phyloP scores from a whole-genome alignment of 2,329 filamentous ascomycete genomes.

The Fusarium torulosum region DNA sequence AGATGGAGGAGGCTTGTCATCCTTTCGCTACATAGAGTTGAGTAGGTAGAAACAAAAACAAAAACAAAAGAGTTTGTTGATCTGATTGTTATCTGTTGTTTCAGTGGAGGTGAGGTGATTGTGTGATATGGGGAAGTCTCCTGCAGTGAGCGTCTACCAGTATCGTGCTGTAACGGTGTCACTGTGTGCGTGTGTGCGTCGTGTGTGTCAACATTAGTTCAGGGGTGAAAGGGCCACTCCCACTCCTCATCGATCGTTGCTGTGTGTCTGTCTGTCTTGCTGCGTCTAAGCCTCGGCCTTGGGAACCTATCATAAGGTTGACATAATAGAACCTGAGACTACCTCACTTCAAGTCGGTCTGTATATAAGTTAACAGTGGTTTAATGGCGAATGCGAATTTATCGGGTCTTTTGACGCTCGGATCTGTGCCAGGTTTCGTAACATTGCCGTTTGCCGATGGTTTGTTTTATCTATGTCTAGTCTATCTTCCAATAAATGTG shows the following conservation, averaged over 20 bases:
- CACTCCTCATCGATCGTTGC: conserved; percentile 9
- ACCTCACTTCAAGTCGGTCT: not conserved
- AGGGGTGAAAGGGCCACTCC: conserved; percentile 34
- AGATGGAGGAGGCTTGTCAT: not conserved
- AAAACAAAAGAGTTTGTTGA: not conserved
- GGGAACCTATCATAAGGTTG: conserved; percentile 6
- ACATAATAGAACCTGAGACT: conserved; percentile 2
- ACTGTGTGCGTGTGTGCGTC: not conserved
- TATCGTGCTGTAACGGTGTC: not conserved
- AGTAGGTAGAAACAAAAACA: not conserved
- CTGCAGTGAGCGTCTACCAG: conserved; percentile 21
- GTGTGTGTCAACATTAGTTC: conserved; percentile 29
- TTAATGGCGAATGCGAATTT: not conserved
- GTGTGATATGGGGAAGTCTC: conserved; percentile 24
- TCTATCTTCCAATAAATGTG: conserved; percentile 12
- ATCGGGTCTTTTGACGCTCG: conserved; percentile 14
- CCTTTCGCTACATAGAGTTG: not conserved
- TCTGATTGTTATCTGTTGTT: not conserved
- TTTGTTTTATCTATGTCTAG: conserved; percentile 28
- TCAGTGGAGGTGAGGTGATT: not conserved
- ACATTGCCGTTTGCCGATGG: conserved; percentile 14
- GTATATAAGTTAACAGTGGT: not conserved
- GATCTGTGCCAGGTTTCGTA: conserved; percentile 27
- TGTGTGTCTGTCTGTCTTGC: conserved; percentile 11
- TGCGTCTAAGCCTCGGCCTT: conserved; percentile 29